Base-by-base conservation (phyloP, 2,329 filamentous ascomycete genomes). In the Botrytis elliptica region DNA sequence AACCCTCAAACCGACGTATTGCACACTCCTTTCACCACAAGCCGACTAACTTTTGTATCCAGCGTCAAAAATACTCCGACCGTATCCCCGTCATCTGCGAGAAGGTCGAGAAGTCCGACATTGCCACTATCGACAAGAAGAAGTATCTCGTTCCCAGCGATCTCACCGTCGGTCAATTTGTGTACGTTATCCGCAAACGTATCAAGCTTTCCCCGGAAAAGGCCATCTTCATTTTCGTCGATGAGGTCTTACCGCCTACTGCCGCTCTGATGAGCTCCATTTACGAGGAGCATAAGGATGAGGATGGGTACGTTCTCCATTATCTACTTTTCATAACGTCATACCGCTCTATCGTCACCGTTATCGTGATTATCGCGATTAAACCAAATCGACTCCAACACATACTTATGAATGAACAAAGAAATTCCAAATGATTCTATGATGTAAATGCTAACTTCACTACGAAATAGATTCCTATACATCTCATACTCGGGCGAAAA, bases 81-180 rank as follows among this genome's bases (percentile, higher is more conserved):
- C 94, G 96, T 81, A 99, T 99, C 85, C 96, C 96, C 70, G 96
- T 99, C 77, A 99, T 99, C 84, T 99, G 96, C 88, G 96, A 98
- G 86, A 98, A 98, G 88, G 95, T 98, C 79, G 96, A 99, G 86
- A 98, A 98, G 87, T 97, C 93, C 76, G 96, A 99, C 83, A 99
- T 99, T 81, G 96, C 96, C 75, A 98, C 96, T 79, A 99, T 99
- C 88, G 96, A 99, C 87, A 99, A 99, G 92, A 99, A 99, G 91
- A 99, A 99, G 88, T 99, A 99, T 83, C 90, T 99, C 67, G 96
- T 99, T 42, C 96, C 96, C 22, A 94, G 96, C 79, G 96, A 99
- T 83, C 90, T 99, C 82, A 99, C 96, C 76, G 96, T 99, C 77
- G 96, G 96, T 81, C 96, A 99, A 91, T 98, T 99, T 83, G 96